phyloP scores from a whole-genome alignment of 2,329 filamentous ascomycete genomes.

The Xylariaceae sp. region DNA sequence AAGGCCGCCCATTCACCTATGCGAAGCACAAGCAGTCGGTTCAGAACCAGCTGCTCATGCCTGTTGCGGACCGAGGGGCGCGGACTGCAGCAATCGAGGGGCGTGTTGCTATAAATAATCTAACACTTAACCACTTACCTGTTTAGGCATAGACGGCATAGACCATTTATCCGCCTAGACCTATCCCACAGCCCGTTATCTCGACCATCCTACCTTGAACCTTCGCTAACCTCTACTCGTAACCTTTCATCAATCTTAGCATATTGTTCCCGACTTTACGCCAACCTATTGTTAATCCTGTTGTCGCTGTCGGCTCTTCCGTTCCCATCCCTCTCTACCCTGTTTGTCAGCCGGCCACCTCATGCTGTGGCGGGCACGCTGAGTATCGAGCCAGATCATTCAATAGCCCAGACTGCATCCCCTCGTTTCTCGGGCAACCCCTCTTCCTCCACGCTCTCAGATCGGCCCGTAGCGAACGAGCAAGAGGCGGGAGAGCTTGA shows the following conservation, averaged over 20 bases:
- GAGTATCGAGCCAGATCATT: slow-evolving; percentile 6
- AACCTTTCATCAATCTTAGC: not conserved
- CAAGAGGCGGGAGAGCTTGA: slow-evolving; percentile 15
- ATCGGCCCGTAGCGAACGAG: slow-evolving; percentile 10
- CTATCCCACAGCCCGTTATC: not conserved
- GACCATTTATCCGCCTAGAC: not conserved
- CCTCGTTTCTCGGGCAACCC: slow-evolving; percentile 12
- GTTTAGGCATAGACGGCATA: not conserved
- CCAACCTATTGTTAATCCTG: slow-evolving; percentile 2
- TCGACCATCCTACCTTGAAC: not conserved
- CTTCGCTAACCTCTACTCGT: not conserved
- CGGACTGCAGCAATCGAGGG: not conserved
- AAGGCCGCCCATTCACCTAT: too few relatives aligned
- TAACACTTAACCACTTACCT: not conserved
- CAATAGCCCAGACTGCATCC: slow-evolving; percentile 7
- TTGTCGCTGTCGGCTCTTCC: not conserved
- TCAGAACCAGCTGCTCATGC: not conserved
- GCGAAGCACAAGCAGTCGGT: not conserved
- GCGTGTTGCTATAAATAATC: not conserved
- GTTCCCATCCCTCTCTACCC: not conserved
- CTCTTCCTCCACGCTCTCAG: slow-evolving; percentile 11
- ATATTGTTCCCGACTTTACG: not conserved
- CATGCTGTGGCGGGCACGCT: slow-evolving; percentile 9
- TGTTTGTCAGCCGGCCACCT: slow-evolving; percentile 7
- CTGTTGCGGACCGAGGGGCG: not conserved